Base-by-base conservation (phyloP, 2,329 filamentous ascomycete species). In the Chrysoporthe austroafricana region DNA sequence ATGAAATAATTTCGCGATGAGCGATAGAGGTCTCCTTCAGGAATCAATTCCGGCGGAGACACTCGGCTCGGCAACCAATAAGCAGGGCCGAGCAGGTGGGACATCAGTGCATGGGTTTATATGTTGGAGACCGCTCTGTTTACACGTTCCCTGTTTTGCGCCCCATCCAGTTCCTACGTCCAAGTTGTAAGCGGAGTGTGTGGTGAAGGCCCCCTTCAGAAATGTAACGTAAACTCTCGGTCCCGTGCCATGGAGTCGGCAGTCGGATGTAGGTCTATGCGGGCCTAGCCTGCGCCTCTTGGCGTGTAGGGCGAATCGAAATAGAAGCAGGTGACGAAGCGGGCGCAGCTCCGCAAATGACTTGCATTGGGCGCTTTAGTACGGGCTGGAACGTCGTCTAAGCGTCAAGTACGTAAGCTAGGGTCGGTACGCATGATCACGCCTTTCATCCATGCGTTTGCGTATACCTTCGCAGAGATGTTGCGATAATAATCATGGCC, bases 391-490 rank as follows among this genome's bases (percentile, higher is more conserved):
- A 21, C 50, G 21, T n/a, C 5, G 54, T 39, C 54, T 39, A 48
- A 34, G 59, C 43, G n/a, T 34, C 59, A 32, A 44, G 8, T 42
- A 61, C 59, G 59, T 61, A 61, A 61, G 59, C 59, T 26, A 48
- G 42, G 21, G 44, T 60, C 26, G 42, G n/a, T 14, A 18, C 39
- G 57, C 57, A 48, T 48, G 43, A 61, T 61, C 42, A 61, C 59
- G 59, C 59, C 59, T 61, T 61, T 61, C 59, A 43, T 18, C 42
- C 42, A 32, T 48, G 43, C 42, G 26, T 34, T 61, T 61, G 59
- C 59, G 59, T 61, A 18, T 61, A 32, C 18, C 42, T 13, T 34
- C n/a, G 42, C 48, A 34, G 48, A 18, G 42, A 26, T 39, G 59
- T 21, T 34, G 39, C 59, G 42, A 34, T 16, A 14, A 46, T n/a